Percentiles rank a stretch among this genome's conserved stretches.
phyloP scores from a whole-genome alignment of 495 filamentous ascomycete genomes.

The Xylaria grammica region DNA sequence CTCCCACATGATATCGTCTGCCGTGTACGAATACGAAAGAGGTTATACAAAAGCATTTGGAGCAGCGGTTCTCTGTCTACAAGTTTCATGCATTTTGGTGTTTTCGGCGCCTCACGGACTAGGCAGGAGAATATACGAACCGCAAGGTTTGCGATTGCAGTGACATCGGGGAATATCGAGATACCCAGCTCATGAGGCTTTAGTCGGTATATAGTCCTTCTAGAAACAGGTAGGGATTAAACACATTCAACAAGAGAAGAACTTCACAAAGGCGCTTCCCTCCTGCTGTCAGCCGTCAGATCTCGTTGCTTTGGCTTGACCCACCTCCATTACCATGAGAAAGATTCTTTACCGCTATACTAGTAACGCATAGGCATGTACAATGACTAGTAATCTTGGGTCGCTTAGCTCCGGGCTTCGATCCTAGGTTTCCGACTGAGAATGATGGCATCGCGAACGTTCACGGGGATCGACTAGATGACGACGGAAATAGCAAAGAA shows the following conservation, averaged over 20 bases:
- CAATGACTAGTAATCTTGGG: neutral
- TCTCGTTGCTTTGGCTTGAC: neutral
- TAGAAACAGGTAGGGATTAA: neutral
- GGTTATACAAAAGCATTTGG: slow-evolving; percentile 11
- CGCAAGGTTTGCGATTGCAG: slow-evolving; percentile 17
- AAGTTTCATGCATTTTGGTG: slow-evolving; percentile 9
- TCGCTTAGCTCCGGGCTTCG: neutral
- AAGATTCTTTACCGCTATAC: neutral
- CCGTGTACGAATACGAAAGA: slow-evolving; percentile 8
- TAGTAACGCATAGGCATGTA: neutral
- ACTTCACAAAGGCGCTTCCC: neutral
- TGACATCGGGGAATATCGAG: slow-evolving; percentile 5
- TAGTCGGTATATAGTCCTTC: slow-evolving; percentile 8
- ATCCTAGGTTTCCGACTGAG: neutral
- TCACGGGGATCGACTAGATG: neutral
- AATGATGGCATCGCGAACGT: neutral
- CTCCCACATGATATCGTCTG: neutral
- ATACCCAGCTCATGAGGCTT: slow-evolving; percentile 21
- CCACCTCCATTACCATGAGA: neutral
- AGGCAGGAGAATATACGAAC: slow-evolving; percentile 10
- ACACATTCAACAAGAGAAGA: neutral
- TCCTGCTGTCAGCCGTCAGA: neutral
- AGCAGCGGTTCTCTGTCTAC: neutral
- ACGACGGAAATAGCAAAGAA: neutral
- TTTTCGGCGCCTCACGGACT: neutral